These are phyloP conservation scores for Colletotrichum endophyticum DNA, from an alignment of 2,329 filamentous ascomycete species.

Conservation along the genomic window DNA sequence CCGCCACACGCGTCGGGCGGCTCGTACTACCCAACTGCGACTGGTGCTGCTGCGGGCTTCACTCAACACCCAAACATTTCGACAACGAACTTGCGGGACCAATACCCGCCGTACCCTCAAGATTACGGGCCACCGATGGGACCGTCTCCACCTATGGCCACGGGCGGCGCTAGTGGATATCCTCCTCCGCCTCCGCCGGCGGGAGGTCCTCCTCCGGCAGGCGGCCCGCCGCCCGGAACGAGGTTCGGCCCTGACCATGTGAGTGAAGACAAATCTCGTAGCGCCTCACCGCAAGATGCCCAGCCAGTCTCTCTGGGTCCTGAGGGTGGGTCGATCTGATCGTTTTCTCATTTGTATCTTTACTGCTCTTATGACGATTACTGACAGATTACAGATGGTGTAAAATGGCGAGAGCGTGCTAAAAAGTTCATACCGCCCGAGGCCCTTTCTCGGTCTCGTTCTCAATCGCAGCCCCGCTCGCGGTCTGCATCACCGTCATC, in stretches of 20 bases:
- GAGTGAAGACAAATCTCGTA: conserved; percentile 39
- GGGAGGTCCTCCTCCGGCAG: conserved; percentile 21
- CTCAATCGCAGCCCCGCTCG: conserved; percentile 2
- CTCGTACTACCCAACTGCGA: conserved; percentile 47
- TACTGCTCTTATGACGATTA: background rate
- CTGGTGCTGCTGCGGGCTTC: conserved; percentile 30
- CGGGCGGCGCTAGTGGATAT: conserved; percentile 25
- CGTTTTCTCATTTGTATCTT: conserved; percentile 14
- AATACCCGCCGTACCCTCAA: conserved; percentile 44
- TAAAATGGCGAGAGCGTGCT: conserved; percentile 26
- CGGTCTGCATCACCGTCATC: conserved; percentile 1
- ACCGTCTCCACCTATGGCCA: conserved; percentile 26
- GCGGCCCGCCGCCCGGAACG: conserved; percentile 19
- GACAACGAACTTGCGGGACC: conserved; percentile 35
- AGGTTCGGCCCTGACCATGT: conserved; percentile 46
- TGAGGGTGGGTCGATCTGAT: conserved; percentile 25
- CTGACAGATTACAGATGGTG: conserved; percentile 29
- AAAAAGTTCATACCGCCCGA: conserved; percentile 3
- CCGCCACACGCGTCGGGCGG: conserved; percentile 58
- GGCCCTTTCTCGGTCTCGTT: background rate
- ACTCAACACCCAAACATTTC: conserved; percentile 41
- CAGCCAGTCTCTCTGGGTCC: conserved; percentile 16
- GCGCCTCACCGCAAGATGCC: conserved; percentile 20
- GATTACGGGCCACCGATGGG: conserved; percentile 43
- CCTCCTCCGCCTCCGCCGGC: conserved; percentile 34